Conservation (phyloP, 129 eudicot species). For the Lonicera japonica region DNA sequence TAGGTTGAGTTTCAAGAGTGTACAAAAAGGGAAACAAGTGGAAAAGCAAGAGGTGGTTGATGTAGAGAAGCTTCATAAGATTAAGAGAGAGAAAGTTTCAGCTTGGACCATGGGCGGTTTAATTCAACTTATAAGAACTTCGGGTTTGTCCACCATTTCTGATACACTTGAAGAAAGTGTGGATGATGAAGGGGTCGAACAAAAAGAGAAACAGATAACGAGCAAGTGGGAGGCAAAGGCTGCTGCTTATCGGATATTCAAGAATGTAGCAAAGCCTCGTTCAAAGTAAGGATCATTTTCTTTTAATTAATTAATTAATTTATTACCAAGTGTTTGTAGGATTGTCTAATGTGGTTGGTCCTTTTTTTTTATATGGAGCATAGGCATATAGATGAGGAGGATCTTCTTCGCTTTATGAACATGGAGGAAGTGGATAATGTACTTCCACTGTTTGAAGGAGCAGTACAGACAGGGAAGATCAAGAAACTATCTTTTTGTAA, state of each 20-base stretch:
- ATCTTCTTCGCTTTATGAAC: constrained; percentile 27
- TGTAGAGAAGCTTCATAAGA: constrained; percentile 15
- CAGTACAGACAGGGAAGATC: constrained; percentile 23
- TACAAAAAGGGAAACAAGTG: background rate
- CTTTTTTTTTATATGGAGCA: background rate
- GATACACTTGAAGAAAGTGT: background rate
- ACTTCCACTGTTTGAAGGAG: constrained; percentile 30
- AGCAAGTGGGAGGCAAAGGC: constrained; percentile 21
- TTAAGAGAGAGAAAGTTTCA: constrained; percentile 14
- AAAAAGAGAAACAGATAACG: constrained; percentile 11
- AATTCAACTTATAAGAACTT: background rate
- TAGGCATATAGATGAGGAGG: constrained; percentile 35
- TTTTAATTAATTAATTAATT: background rate
- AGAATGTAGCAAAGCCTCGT: constrained; percentile 27
- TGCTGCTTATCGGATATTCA: constrained; percentile 18
- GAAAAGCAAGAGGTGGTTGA: constrained; percentile 9
- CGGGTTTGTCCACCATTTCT: constrained; percentile 9
- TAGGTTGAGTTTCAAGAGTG: constrained; percentile 11
- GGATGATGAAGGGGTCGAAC: background rate
- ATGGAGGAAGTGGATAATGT: constrained; percentile 29
- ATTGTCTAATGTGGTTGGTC: background rate
- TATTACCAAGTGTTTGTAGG: background rate
- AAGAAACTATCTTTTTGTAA: constrained; percentile 24
- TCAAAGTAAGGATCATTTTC: constrained; percentile 19
- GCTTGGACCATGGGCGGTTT: constrained; percentile 25